These are phyloP conservation scores for Babjeviella inositovora DNA, from an alignment of 805 yeast genomes.

Conservation along the genomic window DNA sequence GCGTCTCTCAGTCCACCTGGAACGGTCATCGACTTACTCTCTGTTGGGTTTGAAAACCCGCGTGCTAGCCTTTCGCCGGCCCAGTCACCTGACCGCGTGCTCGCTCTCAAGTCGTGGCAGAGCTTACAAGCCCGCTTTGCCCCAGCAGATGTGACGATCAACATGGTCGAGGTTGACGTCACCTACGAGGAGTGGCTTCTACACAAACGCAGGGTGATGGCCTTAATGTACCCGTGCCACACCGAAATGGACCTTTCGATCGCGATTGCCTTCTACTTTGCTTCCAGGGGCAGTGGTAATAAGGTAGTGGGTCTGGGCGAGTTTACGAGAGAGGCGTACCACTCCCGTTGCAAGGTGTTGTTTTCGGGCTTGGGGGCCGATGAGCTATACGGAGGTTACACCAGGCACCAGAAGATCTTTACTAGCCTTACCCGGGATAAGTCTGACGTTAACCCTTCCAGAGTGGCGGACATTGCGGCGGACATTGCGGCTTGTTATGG, in stretches of 20 bases:
- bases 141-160: conserved; percentile 20
- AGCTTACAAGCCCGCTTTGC: conserved; percentile 28
- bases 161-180: conserved; percentile 58
- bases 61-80: conserved; percentile 43
- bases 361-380: conserved; percentile 96
- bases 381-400: conserved; percentile 92
- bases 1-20: conserved; percentile 12
- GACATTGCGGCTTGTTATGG: conserved; percentile 9
- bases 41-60: conserved; percentile 87
- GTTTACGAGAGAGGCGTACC: conserved; percentile 12
- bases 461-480: no score
- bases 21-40: conserved; percentile 55
- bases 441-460: no score
- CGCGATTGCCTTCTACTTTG: conserved; percentile 91
- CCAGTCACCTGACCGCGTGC: conserved; percentile 74
- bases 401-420: conserved; percentile 54
- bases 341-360: conserved; percentile 48
- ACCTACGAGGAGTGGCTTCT: conserved; percentile 47
- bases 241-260: conserved; percentile 95
- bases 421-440: conserved; percentile 11
- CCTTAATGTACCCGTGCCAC: conserved; percentile 64
- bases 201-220: conserved; percentile 32
- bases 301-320: conserved; percentile 4
- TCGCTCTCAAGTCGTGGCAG: conserved; percentile 51
- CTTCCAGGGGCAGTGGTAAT: conserved; percentile 43